Base-by-base conservation (phyloP, 176 grass and related monocot species). In the Thalia dealbata region DNA sequence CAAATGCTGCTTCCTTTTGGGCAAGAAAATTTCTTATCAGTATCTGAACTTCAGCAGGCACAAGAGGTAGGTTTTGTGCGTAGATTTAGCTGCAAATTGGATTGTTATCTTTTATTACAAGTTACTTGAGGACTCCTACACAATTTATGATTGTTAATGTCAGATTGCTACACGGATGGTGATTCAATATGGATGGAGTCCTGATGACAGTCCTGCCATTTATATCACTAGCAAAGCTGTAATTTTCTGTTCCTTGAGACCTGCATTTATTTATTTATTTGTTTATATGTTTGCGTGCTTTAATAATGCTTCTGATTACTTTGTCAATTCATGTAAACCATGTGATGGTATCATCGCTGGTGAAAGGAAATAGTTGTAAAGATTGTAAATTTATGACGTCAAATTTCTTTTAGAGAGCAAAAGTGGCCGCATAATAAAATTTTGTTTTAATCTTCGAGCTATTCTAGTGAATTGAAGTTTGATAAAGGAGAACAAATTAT, bases 181-280 rank as follows among this genome's bases (percentile, higher is more conserved):
- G 63, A 69, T 81, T 56, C 64, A 81, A 70, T 81, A 81, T 69
- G 79, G 79, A 81, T 81, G 79, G 79, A 67, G 79, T 48, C 79
- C 79, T n/a, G 70, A 81, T 81, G 79, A 81, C 51, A 81, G 79
- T 61, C 72, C 71, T 69, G 72, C 72, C 30, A 75, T 81, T 61
- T 81, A 81, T 48, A 75, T 81, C 72, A 81, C 50, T 60, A 81
- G 79, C 50, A 81, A 81, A 59, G 79, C 32, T 28, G 77, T 79
- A 71, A 59, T n/a, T 46, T 46, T 18, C n/a, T 32, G 12, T 79
- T 61, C 24, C 21, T 14, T 42, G 30, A 68, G 6, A 26, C 21
- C 16, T 52, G 52, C 54, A 42, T 30, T 16, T 35, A 63, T 24
- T 27, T 0, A 41, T 55, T 46, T 62, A 42, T 30, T 16, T 35